These are phyloP conservation scores for Aspergillus unguis DNA, from an alignment of 2,329 filamentous ascomycete species.

Conservation along the genomic window DNA sequence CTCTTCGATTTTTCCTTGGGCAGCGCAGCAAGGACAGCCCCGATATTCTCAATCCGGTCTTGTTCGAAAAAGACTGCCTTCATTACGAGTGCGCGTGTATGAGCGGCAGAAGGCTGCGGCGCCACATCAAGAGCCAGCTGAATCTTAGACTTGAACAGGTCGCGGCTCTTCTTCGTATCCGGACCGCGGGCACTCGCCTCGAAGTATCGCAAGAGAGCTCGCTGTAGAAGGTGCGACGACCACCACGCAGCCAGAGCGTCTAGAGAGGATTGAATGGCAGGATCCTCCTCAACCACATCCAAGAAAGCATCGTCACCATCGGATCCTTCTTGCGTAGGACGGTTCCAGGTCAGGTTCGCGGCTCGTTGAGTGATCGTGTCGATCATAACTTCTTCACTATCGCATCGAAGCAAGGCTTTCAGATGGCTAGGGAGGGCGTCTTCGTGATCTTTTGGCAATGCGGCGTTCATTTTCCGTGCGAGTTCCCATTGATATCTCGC, in stretches of 20 bases:
- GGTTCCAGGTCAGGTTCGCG: slow-evolving; percentile 86
- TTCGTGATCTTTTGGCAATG: slow-evolving; percentile 51
- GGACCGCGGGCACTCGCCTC: slow-evolving; percentile 51
- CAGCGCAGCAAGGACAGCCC: slow-evolving; percentile 52
- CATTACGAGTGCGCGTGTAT: slow-evolving; percentile 56
- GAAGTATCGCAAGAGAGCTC: slow-evolving; percentile 63
- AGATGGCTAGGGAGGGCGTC: slow-evolving; percentile 75
- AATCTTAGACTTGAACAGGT: slow-evolving; percentile 53
- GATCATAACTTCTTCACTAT: slow-evolving; percentile 78
- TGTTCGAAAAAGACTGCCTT: slow-evolving; percentile 57
- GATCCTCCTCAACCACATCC: slow-evolving; percentile 80
- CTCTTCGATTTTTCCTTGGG: slow-evolving; percentile 39
- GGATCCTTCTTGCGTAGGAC: slow-evolving; percentile 66
- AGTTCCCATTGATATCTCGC: slow-evolving; percentile 78
- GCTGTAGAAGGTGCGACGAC: slow-evolving; percentile 70
- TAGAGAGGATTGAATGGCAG: slow-evolving; percentile 77
- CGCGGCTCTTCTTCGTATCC: slow-evolving; percentile 40
- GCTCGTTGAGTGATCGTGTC: slow-evolving; percentile 76
- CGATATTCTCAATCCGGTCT: slow-evolving; percentile 51
- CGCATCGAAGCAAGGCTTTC: slow-evolving; percentile 68
- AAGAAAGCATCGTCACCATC: slow-evolving; percentile 66
- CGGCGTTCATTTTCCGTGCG: slow-evolving; percentile 60
- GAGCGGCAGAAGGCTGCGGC: slow-evolving; percentile 72
- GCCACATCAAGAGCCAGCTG: slow-evolving; percentile 68
- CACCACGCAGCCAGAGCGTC: slow-evolving; percentile 92